Base-by-base conservation (phyloP, 768 basidiomycete species). In the Macrocybe gigantea region DNA sequence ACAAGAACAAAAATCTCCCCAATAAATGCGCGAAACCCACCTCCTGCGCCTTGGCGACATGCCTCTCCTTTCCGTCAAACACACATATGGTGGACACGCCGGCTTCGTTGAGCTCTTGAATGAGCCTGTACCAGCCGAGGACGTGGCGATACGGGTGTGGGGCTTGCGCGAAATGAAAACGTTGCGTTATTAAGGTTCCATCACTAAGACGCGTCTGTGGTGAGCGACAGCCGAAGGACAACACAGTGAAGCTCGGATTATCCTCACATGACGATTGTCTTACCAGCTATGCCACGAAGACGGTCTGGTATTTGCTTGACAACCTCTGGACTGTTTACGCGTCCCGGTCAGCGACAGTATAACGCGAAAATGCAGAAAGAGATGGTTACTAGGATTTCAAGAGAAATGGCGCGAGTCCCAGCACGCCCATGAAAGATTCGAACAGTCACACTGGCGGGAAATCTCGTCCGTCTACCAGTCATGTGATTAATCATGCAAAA, bases 151-250 rank as follows among this genome's bases (percentile, higher is more conserved):
- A 71, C 0, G 66, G 69, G 58, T 88, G 81, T 1, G 82, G 80
- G 44, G 73, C 64, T 10, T 74, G 82, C 0, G 82, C 75, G 62
- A 83, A 93, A 58, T 91, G 86, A 39, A 91, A 73, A 15, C 89
- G 79, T 59, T 89, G 88, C 0, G 89, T 93, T 58, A 93, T 75
- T 48, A 93, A 82, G 6, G 89, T 93, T 40, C 83, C 90, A 73
- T 93, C 90, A 38, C 90, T 92, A 56, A 45, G 14, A 46, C 41
- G 36, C 15, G 44, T 11, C 38, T 49, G 42, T 36, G 37, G 49
- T 48, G 52, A 50, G 36, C 41, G 43, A 41, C 29, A 45, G 45
- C 29, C 42, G 30, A 49, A 29, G 4, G 4, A 22, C 22, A 22
- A 1, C 22, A 22, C 4, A 36, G n/a, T 22, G 47, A 39, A 49